Conservation (phyloP, 2,329 filamentous ascomycete species). For the Talaromyces pinophilus region DNA sequence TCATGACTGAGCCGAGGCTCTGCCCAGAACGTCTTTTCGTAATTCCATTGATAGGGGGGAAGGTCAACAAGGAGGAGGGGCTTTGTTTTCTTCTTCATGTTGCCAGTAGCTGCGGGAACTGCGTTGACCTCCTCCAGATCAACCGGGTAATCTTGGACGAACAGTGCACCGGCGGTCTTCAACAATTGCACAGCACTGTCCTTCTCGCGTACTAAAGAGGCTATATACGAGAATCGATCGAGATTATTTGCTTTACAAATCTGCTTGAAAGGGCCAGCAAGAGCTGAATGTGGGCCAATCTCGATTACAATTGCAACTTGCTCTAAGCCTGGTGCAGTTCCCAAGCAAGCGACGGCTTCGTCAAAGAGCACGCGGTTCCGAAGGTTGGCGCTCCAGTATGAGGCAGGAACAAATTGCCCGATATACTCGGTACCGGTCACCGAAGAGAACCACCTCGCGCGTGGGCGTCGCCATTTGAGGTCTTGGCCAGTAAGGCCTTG, state of each 20-base stretch:
- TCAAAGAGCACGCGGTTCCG: not conserved
- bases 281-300: constrained; percentile 4
- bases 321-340: no score
- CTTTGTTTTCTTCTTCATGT: no score
- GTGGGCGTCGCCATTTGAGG: no score
- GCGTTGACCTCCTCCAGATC: not conserved
- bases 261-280: not conserved
- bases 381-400: constrained; percentile 10
- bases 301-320: not conserved
- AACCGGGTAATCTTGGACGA: not conserved
- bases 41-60: constrained; percentile 9
- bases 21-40: not conserved
- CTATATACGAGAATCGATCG: no score
- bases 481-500: no score
- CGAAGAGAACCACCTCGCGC: not conserved
- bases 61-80: not conserved
- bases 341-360: not conserved
- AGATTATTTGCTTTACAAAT: not conserved
- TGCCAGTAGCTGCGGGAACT: no score
- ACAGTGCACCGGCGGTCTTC: constrained; percentile 2
- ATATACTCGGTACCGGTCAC: not conserved
- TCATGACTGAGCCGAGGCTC: not conserved
- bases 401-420: not conserved
- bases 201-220: no score
- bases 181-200: not conserved